Evolutionary conservation across 2,329 filamentous ascomycete genomes (phyloP).

Genomic region (Aspergillus sp.): DNA sequence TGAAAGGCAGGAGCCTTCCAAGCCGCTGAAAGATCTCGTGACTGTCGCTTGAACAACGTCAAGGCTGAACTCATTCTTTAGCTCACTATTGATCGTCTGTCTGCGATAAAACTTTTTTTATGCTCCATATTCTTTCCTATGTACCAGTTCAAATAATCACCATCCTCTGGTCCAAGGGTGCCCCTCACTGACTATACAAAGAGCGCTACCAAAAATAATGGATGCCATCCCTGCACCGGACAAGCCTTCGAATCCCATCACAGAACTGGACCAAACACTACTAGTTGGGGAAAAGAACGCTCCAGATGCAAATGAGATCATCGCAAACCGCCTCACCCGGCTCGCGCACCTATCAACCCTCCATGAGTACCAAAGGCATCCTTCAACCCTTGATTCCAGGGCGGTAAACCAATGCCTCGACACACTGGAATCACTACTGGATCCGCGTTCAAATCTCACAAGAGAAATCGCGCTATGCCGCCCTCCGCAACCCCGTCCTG

Average conservation of each 20-base stretch:
- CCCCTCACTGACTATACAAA: neutral
- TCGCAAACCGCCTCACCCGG: neutral
- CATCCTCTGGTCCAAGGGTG: neutral
- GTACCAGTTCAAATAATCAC: neutral
- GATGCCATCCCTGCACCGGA: neutral
- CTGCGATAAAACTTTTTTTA: neutral
- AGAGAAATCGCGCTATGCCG: constrained; percentile 21
- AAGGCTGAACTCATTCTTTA: no score
- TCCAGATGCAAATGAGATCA: neutral
- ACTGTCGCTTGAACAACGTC: neutral
- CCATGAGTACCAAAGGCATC: neutral
- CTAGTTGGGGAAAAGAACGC: neutral
- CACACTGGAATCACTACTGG: constrained; percentile 35
- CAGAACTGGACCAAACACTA: neutral
- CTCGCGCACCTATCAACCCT: neutral
- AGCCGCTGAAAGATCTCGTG: neutral
- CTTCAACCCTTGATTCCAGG: constrained; percentile 26
- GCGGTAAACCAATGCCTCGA: constrained; percentile 39
- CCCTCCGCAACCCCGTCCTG: constrained; percentile 9
- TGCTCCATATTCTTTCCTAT: neutral
- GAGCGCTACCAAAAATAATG: neutral
- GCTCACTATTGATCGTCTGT: neutral
- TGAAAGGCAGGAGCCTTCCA: neutral
- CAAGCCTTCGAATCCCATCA: neutral
- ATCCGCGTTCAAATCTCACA: constrained; percentile 23